Percentiles rank a stretch among this genome's conserved stretches.
Evolutionary conservation across 768 basidiomycete genomes (phyloP).

Genomic region (Lepiota venenata): DNA sequence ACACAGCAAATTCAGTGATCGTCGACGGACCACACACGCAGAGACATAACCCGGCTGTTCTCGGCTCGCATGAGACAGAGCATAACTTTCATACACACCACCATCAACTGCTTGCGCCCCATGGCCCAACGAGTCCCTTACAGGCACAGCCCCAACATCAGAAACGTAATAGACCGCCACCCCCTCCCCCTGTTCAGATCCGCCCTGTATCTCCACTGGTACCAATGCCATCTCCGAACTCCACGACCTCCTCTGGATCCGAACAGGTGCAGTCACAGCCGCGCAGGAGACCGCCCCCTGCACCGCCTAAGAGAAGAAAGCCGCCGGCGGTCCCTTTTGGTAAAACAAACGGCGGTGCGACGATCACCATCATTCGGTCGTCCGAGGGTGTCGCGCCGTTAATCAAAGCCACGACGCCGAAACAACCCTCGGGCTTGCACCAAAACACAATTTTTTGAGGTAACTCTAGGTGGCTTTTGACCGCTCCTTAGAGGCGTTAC

Average conservation of each 20-base stretch:
- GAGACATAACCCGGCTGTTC: constrained; percentile 1
- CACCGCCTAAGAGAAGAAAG: constrained; percentile 64
- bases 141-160: constrained; percentile 12
- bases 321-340: constrained; percentile 66
- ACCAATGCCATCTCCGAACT: constrained; percentile 10
- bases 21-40: constrained; percentile 5
- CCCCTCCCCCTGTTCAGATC: constrained; percentile 11
- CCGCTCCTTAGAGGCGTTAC: too few species aligned
- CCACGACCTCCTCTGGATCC: constrained; percentile 15
- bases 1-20: constrained; percentile 10
- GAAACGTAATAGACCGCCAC: constrained; percentile 8
- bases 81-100: constrained; percentile 1
- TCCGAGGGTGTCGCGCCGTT: constrained; percentile 24
- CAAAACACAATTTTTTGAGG: constrained; percentile 10
- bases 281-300: constrained; percentile 53
- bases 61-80: constrained; percentile 3
- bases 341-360: constrained; percentile 45
- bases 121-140: constrained; percentile 5
- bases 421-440: constrained; percentile 26
- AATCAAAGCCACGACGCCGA: constrained; percentile 13
- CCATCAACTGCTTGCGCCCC: constrained; percentile 14
- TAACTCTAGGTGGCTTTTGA: neutral
- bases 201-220: neutral
- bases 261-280: constrained; percentile 15
- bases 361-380: constrained; percentile 57